phyloP scores from a whole-genome alignment of 1,284 basidiomycete species.

The Phenoliferia sp. region DNA sequence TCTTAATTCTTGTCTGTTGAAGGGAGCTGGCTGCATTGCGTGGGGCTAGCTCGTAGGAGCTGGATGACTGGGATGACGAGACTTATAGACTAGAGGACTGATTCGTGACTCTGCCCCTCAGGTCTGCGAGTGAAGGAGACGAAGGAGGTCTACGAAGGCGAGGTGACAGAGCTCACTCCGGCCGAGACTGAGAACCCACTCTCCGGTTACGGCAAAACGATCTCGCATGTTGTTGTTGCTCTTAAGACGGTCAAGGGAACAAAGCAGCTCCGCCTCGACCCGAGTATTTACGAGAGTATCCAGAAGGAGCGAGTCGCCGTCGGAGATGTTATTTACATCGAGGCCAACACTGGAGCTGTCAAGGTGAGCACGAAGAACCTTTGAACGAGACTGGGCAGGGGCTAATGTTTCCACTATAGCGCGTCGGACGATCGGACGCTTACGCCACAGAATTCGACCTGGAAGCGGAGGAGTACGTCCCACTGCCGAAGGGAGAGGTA shows the following conservation, averaged over 20 bases:
- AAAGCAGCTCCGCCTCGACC: slow-evolving; percentile 91
- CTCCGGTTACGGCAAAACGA: slow-evolving; percentile 96
- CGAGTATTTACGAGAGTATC: slow-evolving; percentile 93
- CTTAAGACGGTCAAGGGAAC: slow-evolving; percentile 98
- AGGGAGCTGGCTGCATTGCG: background rate
- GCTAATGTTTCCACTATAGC: slow-evolving; percentile 47
- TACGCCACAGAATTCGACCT: slow-evolving; percentile 98
- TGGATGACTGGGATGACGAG: too few species aligned
- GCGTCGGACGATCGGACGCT: slow-evolving; percentile 93
- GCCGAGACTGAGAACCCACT: slow-evolving; percentile 92
- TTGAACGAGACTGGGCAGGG: background rate
- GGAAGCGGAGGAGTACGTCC: slow-evolving; percentile 97
- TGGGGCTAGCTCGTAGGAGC: too few species aligned
- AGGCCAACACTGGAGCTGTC: slow-evolving; percentile 89
- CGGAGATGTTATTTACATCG: slow-evolving; percentile 95
- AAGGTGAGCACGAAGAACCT: slow-evolving; percentile 57
- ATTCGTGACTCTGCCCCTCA: slow-evolving; percentile 45
- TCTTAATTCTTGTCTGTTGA: background rate
- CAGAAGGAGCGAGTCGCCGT: slow-evolving; percentile 96
- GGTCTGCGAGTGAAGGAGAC: slow-evolving; percentile 96
- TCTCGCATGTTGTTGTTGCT: slow-evolving; percentile 92
- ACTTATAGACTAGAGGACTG: too few species aligned
- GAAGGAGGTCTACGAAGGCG: slow-evolving; percentile 97
- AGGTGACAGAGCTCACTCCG: slow-evolving; percentile 94
- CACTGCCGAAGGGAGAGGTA: slow-evolving; percentile 94